Evolutionary conservation across 495 filamentous ascomycete genomes (phyloP).

Genomic region (Xylaria intraflava): DNA sequence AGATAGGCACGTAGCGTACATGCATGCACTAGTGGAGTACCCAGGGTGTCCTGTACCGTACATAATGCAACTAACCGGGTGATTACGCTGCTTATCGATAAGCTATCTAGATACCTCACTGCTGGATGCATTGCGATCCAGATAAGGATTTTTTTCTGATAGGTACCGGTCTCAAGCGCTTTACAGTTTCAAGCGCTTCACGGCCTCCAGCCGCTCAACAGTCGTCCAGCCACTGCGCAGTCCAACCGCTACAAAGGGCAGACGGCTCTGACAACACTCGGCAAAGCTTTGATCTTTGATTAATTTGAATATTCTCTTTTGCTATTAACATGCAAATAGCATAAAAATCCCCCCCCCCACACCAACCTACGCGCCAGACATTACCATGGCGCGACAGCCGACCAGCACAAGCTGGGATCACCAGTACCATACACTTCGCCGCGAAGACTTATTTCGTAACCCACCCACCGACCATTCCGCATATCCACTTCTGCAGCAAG

Average conservation of each 20-base stretch:
- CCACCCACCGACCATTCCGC: conserved; percentile 82
- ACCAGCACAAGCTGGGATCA: conserved; percentile 68
- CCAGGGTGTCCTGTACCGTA: too few relatives aligned
- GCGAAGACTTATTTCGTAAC: conserved; percentile 79
- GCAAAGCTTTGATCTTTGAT: too few relatives aligned
- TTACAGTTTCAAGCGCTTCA: neutral
- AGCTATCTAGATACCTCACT: neutral
- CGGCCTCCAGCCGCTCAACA: neutral
- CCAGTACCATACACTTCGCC: conserved; percentile 70
- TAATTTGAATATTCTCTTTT: neutral
- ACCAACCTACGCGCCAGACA: conserved; percentile 13
- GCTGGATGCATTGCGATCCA: neutral
- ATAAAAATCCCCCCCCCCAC: neutral
- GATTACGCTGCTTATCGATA: conserved; percentile 7
- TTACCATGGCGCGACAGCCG: conserved; percentile 49
- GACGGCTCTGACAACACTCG: neutral
- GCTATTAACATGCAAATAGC: neutral
- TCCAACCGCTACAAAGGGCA: neutral
- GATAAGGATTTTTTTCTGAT: conserved; percentile 10
- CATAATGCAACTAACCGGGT: too few relatives aligned
- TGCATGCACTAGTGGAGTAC: too few relatives aligned
- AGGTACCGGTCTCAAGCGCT: too few relatives aligned
- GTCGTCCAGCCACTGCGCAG: neutral
- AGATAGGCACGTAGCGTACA: too few relatives aligned
- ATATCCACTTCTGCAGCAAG: conserved; percentile 76